Evolutionary conservation across 192 early-diverging fungal species (phyloP).

Genomic region (Spinellus fusiger): DNA sequence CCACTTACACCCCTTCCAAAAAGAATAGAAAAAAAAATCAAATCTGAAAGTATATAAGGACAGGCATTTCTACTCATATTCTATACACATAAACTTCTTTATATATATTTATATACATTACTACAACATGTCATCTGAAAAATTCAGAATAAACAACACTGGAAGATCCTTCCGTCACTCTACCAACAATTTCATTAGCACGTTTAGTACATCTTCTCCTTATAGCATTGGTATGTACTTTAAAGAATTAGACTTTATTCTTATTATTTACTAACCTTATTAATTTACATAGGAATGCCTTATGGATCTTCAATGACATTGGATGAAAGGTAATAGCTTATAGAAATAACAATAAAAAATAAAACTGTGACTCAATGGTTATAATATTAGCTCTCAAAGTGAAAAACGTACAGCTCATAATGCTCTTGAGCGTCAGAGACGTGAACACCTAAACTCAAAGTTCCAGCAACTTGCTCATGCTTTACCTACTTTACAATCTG

Average conservation of each 20-base stretch:
- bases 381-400: slow-evolving; percentile 17
- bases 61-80: no score
- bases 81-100: no score
- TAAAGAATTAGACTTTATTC: background rate
- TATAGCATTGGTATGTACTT: background rate
- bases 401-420: slow-evolving; percentile 77
- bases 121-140: slow-evolving; percentile 18
- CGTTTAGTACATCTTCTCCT: background rate
- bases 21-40: no score
- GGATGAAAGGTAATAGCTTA: slow-evolving; percentile 3
- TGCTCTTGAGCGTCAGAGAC: slow-evolving; percentile 73
- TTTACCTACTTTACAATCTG: slow-evolving; percentile 63
- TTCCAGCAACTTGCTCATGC: slow-evolving; percentile 80
- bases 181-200: slow-evolving; percentile 10
- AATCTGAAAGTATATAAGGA: no score
- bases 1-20: no score
- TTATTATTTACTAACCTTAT: background rate
- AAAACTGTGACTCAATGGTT: background rate
- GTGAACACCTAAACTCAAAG: slow-evolving; percentile 72
- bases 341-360: background rate
- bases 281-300: slow-evolving; percentile 8
- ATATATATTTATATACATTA: no score
- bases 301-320: slow-evolving; percentile 9
- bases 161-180: slow-evolving; percentile 9
- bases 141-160: slow-evolving; percentile 17